phyloP scores from a whole-genome alignment of 2,329 filamentous ascomycete genomes.

The Apiospora rasikravindrae region DNA sequence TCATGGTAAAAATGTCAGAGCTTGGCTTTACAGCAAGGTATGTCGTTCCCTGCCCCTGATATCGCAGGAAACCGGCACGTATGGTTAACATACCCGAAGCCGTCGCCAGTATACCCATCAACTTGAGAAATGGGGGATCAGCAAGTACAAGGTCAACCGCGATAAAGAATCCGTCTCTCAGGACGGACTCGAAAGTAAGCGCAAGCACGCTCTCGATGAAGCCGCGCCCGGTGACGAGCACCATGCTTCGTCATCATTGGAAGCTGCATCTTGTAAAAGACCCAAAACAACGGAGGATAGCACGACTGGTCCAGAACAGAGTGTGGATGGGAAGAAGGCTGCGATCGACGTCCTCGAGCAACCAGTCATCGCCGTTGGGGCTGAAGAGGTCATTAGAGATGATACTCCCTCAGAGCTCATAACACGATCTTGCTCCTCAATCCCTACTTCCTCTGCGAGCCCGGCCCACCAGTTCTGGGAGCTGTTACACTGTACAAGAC shows the following conservation, averaged over 20 bases:
- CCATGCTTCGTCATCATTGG: background rate
- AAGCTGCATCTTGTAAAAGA: background rate
- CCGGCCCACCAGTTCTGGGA: background rate
- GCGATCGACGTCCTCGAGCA: background rate
- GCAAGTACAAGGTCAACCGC: background rate
- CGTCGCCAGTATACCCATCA: background rate
- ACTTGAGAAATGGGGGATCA: background rate
- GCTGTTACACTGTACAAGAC: background rate
- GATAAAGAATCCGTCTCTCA: background rate
- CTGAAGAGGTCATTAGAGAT: background rate
- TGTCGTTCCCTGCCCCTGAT: too few species aligned
- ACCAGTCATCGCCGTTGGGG: background rate
- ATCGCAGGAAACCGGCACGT: too few species aligned
- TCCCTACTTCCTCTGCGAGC: background rate
- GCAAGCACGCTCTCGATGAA: background rate
- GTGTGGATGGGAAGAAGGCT: background rate
- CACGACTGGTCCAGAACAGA: background rate
- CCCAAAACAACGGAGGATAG: background rate
- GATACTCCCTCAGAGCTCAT: background rate
- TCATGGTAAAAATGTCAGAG: background rate
- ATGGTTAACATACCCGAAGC: background rate
- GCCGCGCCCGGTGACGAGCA: background rate
- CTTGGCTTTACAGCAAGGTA: background rate
- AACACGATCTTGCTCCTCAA: background rate
- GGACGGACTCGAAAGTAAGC: background rate